phyloP scores from a whole-genome alignment of 768 basidiomycete species.

The Amanita exitialis region DNA sequence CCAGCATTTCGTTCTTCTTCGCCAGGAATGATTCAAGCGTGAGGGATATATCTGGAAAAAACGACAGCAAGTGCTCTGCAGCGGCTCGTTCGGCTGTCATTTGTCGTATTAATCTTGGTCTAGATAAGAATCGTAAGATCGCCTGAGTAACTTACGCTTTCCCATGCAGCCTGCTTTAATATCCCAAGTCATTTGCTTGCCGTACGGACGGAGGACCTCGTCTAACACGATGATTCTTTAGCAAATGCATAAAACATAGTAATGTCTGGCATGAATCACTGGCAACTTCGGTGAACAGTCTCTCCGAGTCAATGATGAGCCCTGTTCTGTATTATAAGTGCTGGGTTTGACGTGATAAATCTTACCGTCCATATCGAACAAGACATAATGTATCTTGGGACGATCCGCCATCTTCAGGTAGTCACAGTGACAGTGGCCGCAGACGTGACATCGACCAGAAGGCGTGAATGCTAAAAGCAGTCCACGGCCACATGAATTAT shows the following conservation, averaged over 20 bases:
- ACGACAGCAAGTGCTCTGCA: slow-evolving; percentile 59
- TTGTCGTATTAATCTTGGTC: not conserved
- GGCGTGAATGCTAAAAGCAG: no score
- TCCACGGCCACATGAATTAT: no score
- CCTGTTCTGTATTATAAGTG: slow-evolving; percentile 26
- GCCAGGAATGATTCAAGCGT: slow-evolving; percentile 48
- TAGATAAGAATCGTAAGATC: not conserved
- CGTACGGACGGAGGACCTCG: slow-evolving; percentile 60
- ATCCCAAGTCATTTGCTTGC: slow-evolving; percentile 78
- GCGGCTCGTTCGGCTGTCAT: slow-evolving; percentile 53
- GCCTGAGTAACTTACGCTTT: slow-evolving; percentile 37
- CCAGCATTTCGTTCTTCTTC: slow-evolving; percentile 48
- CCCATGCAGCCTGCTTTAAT: slow-evolving; percentile 89
- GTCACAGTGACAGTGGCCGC: no score
- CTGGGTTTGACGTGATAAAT: not conserved
- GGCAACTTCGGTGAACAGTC: slow-evolving; percentile 68
- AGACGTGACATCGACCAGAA: no score
- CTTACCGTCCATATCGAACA: slow-evolving; percentile 70
- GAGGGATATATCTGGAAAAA: slow-evolving; percentile 66
- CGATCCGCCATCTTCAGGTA: no score
- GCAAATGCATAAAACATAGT: not conserved
- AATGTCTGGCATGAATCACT: slow-evolving; percentile 35
- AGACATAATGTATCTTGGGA: slow-evolving; percentile 43
- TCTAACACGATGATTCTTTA: slow-evolving; percentile 28
- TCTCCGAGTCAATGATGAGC: slow-evolving; percentile 69